These are phyloP conservation scores for Dendryphion nanum DNA, from an alignment of 2,329 filamentous ascomycete genomes.

Conservation along the genomic window DNA sequence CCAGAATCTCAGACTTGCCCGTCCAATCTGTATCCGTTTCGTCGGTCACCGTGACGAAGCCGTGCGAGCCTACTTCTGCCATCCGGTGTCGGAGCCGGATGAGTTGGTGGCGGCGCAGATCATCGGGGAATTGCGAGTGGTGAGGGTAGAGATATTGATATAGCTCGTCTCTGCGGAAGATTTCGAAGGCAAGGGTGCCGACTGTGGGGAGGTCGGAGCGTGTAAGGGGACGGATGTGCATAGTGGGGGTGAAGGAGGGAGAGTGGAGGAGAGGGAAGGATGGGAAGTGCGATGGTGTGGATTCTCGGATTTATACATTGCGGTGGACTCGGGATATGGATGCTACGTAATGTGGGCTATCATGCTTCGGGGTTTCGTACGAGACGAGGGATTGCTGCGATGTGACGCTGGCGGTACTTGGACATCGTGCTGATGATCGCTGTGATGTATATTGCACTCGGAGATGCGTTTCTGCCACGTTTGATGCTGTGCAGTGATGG, in stretches of 20 bases:
- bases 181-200: constrained; percentile 6
- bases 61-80: constrained; percentile 11
- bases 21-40: constrained; percentile 13
- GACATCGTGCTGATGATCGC: too few species aligned
- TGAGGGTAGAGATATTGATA: constrained; percentile 16
- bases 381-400: too few species aligned
- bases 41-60: constrained; percentile 17
- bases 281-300: too few species aligned
- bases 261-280: too few species aligned
- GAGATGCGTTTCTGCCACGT: too few species aligned
- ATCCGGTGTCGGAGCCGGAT: constrained; percentile 15
- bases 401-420: too few species aligned
- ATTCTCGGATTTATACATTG: too few species aligned
- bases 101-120: constrained; percentile 12
- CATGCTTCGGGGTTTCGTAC: too few species aligned
- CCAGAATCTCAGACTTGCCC: constrained; percentile 11
- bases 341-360: too few species aligned
- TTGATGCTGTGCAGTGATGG: too few species aligned
- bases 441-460: too few species aligned
- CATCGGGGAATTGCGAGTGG: constrained; percentile 14
- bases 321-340: too few species aligned
- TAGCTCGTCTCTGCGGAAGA: constrained; percentile 18
- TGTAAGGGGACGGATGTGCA: constrained; percentile 15
- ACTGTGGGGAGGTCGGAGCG: constrained; percentile 14
- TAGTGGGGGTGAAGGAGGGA: constrained; percentile 6